Evolutionary conservation across 352 stramenopile species (phyloP).

Genomic region (Phytopythium boreale): DNA sequence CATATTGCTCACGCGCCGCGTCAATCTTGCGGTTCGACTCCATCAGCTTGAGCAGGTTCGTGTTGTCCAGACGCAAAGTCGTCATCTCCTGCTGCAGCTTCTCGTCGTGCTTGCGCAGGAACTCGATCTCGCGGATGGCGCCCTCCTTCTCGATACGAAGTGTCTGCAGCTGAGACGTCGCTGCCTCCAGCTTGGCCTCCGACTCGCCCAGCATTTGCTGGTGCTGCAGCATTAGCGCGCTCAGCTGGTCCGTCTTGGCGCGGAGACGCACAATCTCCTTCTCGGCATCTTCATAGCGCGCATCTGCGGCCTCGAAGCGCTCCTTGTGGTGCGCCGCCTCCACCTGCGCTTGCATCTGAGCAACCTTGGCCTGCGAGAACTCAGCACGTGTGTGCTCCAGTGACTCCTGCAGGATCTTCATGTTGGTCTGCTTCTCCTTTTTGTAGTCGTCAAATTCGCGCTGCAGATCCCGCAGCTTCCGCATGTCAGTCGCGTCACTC

Average conservation of each 20-base stretch:
- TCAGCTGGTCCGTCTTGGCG: constrained; percentile 59
- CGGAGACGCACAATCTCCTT: constrained; percentile 64
- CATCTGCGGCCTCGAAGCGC: constrained; percentile 54
- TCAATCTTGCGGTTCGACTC: constrained; percentile 73
- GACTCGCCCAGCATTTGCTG: constrained; percentile 53
- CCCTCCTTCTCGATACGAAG: constrained; percentile 50
- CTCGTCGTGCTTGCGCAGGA: constrained; percentile 60
- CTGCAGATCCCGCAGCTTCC: constrained; percentile 54
- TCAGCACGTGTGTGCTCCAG: constrained; percentile 56
- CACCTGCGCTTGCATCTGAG: constrained; percentile 70
- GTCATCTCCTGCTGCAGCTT: constrained; percentile 58
- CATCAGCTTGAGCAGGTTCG: constrained; percentile 80
- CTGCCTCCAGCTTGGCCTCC: constrained; percentile 56
- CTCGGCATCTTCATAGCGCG: constrained; percentile 48
- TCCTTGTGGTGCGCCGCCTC: constrained; percentile 64
- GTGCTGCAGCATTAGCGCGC: constrained; percentile 57
- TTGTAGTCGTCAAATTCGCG: constrained; percentile 78
- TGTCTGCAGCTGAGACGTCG: constrained; percentile 32
- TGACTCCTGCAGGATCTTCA: constrained; percentile 66
- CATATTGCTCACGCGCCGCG: constrained; percentile 47
- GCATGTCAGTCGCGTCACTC: constrained; percentile 32
- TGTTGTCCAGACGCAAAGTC: constrained; percentile 63
- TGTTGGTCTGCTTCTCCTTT: constrained; percentile 65
- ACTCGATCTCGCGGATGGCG: constrained; percentile 37
- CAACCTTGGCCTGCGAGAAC: constrained; percentile 40